Conservation (phyloP, 2,329 filamentous ascomycete species). For the Fusarium pseudograminearum region DNA sequence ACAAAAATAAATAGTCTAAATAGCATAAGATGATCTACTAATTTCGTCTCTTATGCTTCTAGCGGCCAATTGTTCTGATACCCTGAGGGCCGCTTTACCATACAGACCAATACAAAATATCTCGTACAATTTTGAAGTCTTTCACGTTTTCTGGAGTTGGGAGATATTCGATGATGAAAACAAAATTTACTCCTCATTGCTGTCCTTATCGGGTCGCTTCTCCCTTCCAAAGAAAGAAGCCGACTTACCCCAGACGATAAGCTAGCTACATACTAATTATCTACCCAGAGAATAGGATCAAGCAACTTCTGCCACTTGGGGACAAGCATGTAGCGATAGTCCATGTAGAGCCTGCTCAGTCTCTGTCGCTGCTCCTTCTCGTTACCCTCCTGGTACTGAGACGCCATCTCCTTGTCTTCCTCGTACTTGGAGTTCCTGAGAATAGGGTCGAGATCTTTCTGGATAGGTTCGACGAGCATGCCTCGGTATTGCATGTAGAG, state of each 20-base stretch:
- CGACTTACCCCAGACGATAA: neutral
- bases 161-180: neutral
- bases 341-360: conserved; percentile 11
- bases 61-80: too few species aligned
- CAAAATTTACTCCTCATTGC: neutral
- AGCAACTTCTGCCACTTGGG: conserved; percentile 1
- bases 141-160: neutral
- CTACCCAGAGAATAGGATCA: conserved; percentile 18
- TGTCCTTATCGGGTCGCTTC: neutral
- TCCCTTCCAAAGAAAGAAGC: too few species aligned
- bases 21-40: too few species aligned
- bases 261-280: neutral
- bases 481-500: conserved; percentile 37
- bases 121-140: neutral
- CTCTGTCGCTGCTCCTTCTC: conserved; percentile 17
- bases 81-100: too few species aligned
- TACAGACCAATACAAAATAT: neutral
- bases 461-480: conserved; percentile 22
- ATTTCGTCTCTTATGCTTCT: too few species aligned
- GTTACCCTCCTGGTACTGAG: conserved; percentile 5
- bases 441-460: conserved; percentile 25
- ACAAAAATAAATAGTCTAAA: too few species aligned
- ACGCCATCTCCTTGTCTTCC: neutral
- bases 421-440: conserved; percentile 11
- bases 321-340: conserved; percentile 23